Base-by-base conservation (phyloP, 108 stramenopile species). In the Parietichytrium sp. region DNA sequence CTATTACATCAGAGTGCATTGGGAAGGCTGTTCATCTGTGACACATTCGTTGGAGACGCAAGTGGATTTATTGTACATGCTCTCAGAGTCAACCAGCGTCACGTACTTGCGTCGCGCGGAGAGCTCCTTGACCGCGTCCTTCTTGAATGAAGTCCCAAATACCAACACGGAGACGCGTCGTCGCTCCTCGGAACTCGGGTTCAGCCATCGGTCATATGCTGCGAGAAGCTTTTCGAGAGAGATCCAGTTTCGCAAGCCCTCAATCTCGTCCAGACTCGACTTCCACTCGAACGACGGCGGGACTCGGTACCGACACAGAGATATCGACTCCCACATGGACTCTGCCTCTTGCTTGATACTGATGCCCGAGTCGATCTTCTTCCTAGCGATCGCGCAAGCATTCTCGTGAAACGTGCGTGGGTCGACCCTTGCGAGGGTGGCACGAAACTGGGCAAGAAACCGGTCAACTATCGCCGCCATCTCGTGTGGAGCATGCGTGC, bases 241-340 rank as follows among this genome's bases (percentile, higher is more conserved):
- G 20, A 72, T 33, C 1, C 10, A 27, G 23, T 10, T 16, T 27
- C 61, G 61, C 29, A 72, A 25, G 20, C 13, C 18, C 61, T 72
- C 61, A 25, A 72, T 72, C 20, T 72, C 61, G 13, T 72, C 20
- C 10, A 45, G n/a, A 45, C 25, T 72, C 42, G 61, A 72, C 42
- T 72, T 72, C 61, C 61, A 72, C 20, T 72, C 61, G 20, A 45
- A 72, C 1, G 33, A 15, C 15, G 61, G 29, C 16, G 61, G 61
- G 23, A 42, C 36, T 0, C 61, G 61, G 45, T 23, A 72, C 13
- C 38, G 61, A 16, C 45, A 23, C 33, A 72, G 20, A 6, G 4
- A 45, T n/a, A 72, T 72, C 1, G 61, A 10, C 1, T 72, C 61
- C 61, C 61, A 72, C 13, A 72, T n/a, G 15, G 38, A 42, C 10